These are phyloP conservation scores for Thielaviopsis euricoi DNA, from an alignment of 2,329 filamentous ascomycete genomes.

Conservation along the genomic window DNA sequence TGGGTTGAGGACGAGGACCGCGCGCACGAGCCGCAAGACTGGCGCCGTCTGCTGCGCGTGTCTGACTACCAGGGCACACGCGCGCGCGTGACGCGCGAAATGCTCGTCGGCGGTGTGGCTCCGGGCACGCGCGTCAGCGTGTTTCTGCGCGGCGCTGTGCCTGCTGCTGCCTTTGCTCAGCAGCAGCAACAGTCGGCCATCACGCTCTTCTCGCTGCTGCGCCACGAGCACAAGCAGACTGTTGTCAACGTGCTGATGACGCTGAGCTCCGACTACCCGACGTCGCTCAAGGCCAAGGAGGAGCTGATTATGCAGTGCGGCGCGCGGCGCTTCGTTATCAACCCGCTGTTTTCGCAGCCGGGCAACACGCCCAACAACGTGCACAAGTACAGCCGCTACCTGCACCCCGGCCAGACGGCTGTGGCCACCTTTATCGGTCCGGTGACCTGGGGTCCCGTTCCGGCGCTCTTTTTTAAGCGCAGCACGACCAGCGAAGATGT, in stretches of 20 bases:
- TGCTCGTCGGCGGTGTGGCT: constrained; percentile 71
- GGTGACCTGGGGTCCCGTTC: constrained; percentile 83
- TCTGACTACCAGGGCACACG: constrained; percentile 79
- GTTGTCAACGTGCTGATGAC: constrained; percentile 81
- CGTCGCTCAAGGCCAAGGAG: constrained; percentile 77
- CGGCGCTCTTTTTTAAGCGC: constrained; percentile 72
- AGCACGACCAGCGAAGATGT: constrained; percentile 26
- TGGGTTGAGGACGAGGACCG: constrained; percentile 86
- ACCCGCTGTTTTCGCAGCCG: constrained; percentile 77
- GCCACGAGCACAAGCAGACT: constrained; percentile 90
- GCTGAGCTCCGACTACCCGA: constrained; percentile 58
- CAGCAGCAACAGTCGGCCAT: constrained; percentile 39
- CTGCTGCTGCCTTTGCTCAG: constrained; percentile 25
- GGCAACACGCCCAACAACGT: constrained; percentile 91
- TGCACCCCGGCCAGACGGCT: constrained; percentile 79
- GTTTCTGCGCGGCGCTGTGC: constrained; percentile 42
- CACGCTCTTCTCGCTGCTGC: constrained; percentile 69
- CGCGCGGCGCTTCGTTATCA: constrained; percentile 69
- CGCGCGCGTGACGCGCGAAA: constrained; percentile 61
- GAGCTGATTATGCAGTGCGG: constrained; percentile 86
- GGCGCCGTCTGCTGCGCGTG: constrained; percentile 70
- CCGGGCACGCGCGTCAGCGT: constrained; percentile 73
- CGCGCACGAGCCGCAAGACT: constrained; percentile 76
- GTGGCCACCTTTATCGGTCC: constrained; percentile 84
- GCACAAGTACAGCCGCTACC: constrained; percentile 85